Evolutionary conservation across 1,284 basidiomycete species (phyloP), one percentile per base, ranked within the genome.

Genomic region (Heterobasidion annosum): DNA sequence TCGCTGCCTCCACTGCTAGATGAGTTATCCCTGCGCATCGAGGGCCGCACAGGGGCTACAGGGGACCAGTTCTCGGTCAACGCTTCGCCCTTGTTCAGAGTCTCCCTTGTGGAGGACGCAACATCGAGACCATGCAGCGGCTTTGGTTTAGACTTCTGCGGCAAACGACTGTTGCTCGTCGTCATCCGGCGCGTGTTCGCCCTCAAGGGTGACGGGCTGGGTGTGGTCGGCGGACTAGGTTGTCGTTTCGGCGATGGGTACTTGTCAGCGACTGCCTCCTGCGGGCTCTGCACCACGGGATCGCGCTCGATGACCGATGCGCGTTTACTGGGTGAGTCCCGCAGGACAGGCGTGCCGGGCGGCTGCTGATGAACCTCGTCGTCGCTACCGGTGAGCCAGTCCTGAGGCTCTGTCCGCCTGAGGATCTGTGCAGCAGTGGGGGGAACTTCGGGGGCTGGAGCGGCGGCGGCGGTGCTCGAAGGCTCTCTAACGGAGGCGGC

Each of bases 331-430:
- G 83, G 84, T 33, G 83, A 83, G 25, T 83, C 76, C 52, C 85
- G 79, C 50, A 87, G 65, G 18, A 84, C 70, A 3, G 82, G 77
- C 50, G 70, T 62, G 16, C 54, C 57, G 13, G 54, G 52, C 13
- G 50, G 51, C 34, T 12, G 50, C n/a, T 19, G 32, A 18, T 42
- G 61, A 6, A 64, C 64, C 47, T 71, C 71, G 44, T 78, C 73
- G 54, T 81, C 77, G 48, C 76, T 75, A 3, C 88, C 88, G 15
- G 88, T 88, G 16, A 91, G 68, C 87, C 87, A 88, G 63, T 91
- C 88, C 59, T 70, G 75, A 9, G 70, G 69, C 49, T 65, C 64
- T 42, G 62, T 47, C 18, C 58, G 61, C 10, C 61, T 55, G 33
- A 57, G 54, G 35, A 58, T 56, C 51, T 58, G 56, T 32, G 56